Percentiles rank a stretch among this genome's conserved stretches.
phyloP scores from a whole-genome alignment of 768 basidiomycete genomes.

The Termitomyces sp. region DNA sequence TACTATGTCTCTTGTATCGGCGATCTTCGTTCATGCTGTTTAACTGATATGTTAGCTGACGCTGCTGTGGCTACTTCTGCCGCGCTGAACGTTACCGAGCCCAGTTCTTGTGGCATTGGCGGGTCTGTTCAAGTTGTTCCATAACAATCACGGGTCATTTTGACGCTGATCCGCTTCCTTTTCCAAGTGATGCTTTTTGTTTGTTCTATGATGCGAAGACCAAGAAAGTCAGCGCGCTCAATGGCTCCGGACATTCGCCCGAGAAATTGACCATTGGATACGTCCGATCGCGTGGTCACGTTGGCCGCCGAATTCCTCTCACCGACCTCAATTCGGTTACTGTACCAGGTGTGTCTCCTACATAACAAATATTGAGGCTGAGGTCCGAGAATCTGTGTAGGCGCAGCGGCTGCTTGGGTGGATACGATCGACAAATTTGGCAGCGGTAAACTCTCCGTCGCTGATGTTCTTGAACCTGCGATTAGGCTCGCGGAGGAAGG shows the following conservation, averaged over 20 bases:
- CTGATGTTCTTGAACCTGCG: conserved; percentile 83
- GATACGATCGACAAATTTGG: conserved; percentile 86
- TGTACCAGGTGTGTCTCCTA: conserved; percentile 59
- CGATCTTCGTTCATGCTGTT: not conserved
- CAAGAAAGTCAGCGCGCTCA: conserved; percentile 83
- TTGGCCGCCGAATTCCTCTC: conserved; percentile 68
- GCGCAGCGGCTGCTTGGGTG: conserved; percentile 94
- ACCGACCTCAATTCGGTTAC: conserved; percentile 90
- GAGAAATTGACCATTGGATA: conserved; percentile 76
- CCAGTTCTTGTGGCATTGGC: conserved; percentile 88
- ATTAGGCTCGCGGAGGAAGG: conserved; percentile 92
- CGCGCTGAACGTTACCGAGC: conserved; percentile 90
- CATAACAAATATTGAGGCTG: not conserved
- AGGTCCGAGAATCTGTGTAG: conserved; percentile 31
- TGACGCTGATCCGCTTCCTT: conserved; percentile 4
- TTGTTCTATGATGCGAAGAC: conserved; percentile 86
- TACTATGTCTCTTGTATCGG: conserved; percentile 28
- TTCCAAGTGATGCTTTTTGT: conserved; percentile 80
- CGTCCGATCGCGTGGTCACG: conserved; percentile 65
- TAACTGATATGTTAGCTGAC: conserved; percentile 54
- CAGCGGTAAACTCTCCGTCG: conserved; percentile 59
- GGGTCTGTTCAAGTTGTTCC: conserved; percentile 47
- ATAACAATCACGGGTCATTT: conserved; percentile 15
- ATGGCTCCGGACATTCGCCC: conserved; percentile 90
- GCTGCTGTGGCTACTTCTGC: conserved; percentile 93